Conservation (phyloP, 2,329 filamentous ascomycete species). For the Colletotrichum sp. region DNA sequence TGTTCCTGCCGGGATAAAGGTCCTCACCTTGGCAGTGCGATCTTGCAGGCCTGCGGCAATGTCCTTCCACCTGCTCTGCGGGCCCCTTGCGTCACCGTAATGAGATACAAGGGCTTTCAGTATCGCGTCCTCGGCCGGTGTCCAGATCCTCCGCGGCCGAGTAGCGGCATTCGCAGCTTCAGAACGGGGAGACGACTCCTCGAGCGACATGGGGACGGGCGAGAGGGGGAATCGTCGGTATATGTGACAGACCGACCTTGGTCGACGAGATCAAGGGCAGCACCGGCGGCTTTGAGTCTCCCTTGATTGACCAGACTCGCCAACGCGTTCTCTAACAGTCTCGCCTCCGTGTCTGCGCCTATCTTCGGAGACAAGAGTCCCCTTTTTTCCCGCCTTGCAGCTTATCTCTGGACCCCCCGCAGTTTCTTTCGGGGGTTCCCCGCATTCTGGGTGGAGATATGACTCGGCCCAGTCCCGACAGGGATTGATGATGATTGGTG, state of each 20-base stretch:
- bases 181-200: not conserved
- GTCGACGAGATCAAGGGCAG: not conserved
- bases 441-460: not conserved
- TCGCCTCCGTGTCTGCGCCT: not conserved
- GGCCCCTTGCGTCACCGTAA: conserved; percentile 29
- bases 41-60: conserved; percentile 28
- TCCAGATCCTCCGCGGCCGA: conserved; percentile 28
- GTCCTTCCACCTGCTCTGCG: conserved; percentile 32
- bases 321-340: not conserved
- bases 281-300: not conserved
- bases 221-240: not conserved
- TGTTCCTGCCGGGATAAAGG: not conserved
- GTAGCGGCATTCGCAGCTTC: not conserved
- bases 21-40: conserved; percentile 20
- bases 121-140: conserved; percentile 28
- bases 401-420: not conserved
- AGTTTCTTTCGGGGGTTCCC: not conserved
- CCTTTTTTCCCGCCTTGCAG: not conserved
- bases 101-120: conserved; percentile 30
- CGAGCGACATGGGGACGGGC: not conserved
- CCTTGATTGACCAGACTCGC: not conserved
- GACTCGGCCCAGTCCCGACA: not conserved
- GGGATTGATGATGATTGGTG: not conserved
- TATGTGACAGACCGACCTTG: not conserved
- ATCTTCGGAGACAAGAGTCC: not conserved